These are phyloP conservation scores for Rhynchospora breviuscula DNA, from an alignment of 176 grass and related monocot genomes.

Conservation along the genomic window DNA sequence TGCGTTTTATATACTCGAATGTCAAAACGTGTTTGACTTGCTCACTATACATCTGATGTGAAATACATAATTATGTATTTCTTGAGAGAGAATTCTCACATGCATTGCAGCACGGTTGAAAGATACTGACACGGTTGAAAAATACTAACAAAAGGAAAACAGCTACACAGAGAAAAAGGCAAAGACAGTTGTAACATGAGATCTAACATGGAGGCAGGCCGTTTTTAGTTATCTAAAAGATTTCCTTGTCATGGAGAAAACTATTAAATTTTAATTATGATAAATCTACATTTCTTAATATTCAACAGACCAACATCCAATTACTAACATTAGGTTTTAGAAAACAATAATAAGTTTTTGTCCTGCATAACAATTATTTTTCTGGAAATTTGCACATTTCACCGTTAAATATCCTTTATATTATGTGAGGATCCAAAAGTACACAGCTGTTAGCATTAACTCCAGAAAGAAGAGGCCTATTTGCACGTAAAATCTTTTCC, in stretches of 20 bases:
- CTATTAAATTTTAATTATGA: not conserved
- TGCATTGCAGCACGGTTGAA: not conserved
- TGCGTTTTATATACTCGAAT: too few relatives aligned
- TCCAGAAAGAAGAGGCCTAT: not conserved
- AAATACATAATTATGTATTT: too few relatives aligned
- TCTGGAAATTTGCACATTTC: not conserved
- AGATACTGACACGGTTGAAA: not conserved
- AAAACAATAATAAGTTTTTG: not conserved
- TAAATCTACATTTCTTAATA: not conserved
- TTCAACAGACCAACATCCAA: not conserved
- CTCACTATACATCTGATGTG: too few relatives aligned
- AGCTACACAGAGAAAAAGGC: not conserved
- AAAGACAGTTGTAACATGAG: constrained; percentile 1
- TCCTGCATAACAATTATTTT: not conserved
- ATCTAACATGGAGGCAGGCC: not conserved
- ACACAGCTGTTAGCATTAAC: not conserved
- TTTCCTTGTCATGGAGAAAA: not conserved
- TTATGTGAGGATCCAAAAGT: not conserved
- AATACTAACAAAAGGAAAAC: not conserved
- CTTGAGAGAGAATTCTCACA: too few relatives aligned
- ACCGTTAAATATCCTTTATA: not conserved
- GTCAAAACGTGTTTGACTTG: too few relatives aligned
- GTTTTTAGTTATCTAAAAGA: constrained; percentile 10
- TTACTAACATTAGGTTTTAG: not conserved
- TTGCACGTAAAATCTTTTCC: not conserved